Base-by-base conservation (phyloP, 2,329 filamentous ascomycete species). In the Stachybotrys chlorohalonatus region DNA sequence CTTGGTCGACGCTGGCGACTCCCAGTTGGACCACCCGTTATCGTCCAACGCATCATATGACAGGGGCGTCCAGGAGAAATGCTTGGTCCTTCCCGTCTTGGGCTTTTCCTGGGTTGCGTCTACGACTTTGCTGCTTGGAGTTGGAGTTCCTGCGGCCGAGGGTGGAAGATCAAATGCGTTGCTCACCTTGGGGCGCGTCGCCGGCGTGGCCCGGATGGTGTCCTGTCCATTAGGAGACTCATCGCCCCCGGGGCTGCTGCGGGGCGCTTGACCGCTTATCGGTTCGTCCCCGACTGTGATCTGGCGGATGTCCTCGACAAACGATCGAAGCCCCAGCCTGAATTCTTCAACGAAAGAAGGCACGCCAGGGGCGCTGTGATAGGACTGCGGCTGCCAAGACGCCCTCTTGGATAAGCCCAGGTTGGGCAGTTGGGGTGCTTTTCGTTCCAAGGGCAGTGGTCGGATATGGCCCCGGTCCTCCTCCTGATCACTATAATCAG, bases 201-300 rank as follows among this genome's bases (percentile, higher is more conserved):
- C 62, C 7, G 69, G 63, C 47, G 67, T 72, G 9, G 77, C 70
- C 50, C 77, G 73, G 57, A 80, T 75, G 3, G 75, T 79, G 57
- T 77, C 74, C 58, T 78, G 74, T 53, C 64, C 59, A 45, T 54
- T 51, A 32, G 56, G 56, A 17, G 48, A 57, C 42, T 48, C 45
- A 31, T 62, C 54, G 7, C 58, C 53, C 31, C 66, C 63, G 3
- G 62, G 53, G 52, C 53, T 61, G 49, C 60, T 60, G 52, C 62
- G 60, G 36, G 57, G 53, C 42, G 59, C 11, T 32, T 68, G 67
- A 13, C 83, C 85, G 57, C 78, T 84, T 58, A 90, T 83, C 15
- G 85, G 89, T 73, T 99, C 94, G 54, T 99, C 94, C 30, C 94
- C 94, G 7, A 99, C 91, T 0, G 94, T 96, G 13, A 93, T 95